phyloP scores from a whole-genome alignment of 2,329 filamentous ascomycete genomes.

The Alternaria rosae region DNA sequence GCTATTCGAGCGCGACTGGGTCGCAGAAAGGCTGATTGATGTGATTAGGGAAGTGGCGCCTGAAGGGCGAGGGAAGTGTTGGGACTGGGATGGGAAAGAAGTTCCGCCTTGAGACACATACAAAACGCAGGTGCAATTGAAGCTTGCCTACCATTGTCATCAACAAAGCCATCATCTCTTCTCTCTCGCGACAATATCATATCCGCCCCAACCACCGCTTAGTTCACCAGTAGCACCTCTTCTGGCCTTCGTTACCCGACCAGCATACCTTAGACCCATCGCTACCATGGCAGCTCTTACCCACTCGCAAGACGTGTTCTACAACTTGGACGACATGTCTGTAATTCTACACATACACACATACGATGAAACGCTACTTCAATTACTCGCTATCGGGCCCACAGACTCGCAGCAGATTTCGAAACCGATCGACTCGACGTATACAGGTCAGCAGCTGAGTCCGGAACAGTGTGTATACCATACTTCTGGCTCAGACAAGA shows the following conservation, averaged over 20 bases:
- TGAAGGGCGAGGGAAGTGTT: constrained; percentile 48
- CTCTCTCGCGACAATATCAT: neutral
- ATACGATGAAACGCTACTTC: neutral
- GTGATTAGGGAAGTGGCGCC: constrained; percentile 73
- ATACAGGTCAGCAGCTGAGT: neutral
- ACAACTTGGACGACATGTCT: neutral
- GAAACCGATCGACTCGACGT: neutral
- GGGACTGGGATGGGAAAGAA: constrained; percentile 52
- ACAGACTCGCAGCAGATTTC: neutral
- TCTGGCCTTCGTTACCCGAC: neutral
- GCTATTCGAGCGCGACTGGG: constrained; percentile 71
- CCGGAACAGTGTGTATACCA: neutral
- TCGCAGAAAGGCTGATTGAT: constrained; percentile 69
- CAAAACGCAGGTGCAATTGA: constrained; percentile 2
- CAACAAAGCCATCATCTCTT: neutral
- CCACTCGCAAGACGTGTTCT: neutral
- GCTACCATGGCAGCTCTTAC: neutral
- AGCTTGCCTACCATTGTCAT: neutral
- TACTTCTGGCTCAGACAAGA: neutral
- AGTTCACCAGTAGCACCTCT: neutral
- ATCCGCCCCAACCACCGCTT: neutral
- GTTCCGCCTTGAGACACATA: constrained; percentile 40
- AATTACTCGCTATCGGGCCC: neutral
- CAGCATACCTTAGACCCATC: neutral
- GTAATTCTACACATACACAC: neutral